A percentile compares a stretch with the other conserved stretches of the same genome.
Evolutionary conservation across 2,329 filamentous ascomycete genomes (phyloP).

Genomic region (Exophiala phaeomuriformis): DNA sequence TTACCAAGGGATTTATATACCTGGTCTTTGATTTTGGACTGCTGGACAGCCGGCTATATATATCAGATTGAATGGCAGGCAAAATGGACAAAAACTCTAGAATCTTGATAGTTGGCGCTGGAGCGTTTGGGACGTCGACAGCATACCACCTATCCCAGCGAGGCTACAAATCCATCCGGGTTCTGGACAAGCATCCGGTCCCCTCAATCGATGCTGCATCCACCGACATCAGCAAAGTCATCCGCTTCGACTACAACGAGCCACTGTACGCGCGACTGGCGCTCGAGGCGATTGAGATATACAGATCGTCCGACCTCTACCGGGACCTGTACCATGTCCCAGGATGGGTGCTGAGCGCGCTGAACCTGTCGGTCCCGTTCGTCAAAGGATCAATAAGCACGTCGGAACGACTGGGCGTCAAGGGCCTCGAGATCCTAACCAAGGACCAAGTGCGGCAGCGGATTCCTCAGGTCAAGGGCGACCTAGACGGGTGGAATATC

Average conservation of each 20-base stretch:
- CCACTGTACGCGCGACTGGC: constrained; percentile 23
- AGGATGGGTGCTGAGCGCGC: constrained; percentile 23
- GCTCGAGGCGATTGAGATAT: constrained; percentile 19
- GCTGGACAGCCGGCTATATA: no score
- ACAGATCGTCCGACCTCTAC: constrained; percentile 16
- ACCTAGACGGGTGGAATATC: constrained; percentile 24
- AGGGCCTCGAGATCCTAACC: constrained; percentile 17
- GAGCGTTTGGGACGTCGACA: constrained; percentile 46
- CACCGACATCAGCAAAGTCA: constrained; percentile 26
- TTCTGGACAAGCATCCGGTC: constrained; percentile 31
- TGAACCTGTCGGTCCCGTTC: constrained; percentile 20
- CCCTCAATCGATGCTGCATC: constrained; percentile 22
- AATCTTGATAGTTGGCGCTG: constrained; percentile 42
- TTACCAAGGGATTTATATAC: no score
- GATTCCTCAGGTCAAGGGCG: constrained; percentile 14
- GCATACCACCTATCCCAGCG: constrained; percentile 44
- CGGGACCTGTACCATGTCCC: constrained; percentile 21
- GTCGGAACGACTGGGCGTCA: constrained; percentile 15
- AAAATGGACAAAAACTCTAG: constrained; percentile 11
- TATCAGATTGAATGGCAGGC: neutral
- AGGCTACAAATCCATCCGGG: constrained; percentile 43
- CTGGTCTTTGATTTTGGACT: no score
- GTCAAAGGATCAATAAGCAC: constrained; percentile 22
- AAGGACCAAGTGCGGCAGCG: constrained; percentile 1
- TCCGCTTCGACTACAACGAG: constrained; percentile 25